Base-by-base conservation (phyloP, 768 basidiomycete species). In the Fomitopsis serialis region DNA sequence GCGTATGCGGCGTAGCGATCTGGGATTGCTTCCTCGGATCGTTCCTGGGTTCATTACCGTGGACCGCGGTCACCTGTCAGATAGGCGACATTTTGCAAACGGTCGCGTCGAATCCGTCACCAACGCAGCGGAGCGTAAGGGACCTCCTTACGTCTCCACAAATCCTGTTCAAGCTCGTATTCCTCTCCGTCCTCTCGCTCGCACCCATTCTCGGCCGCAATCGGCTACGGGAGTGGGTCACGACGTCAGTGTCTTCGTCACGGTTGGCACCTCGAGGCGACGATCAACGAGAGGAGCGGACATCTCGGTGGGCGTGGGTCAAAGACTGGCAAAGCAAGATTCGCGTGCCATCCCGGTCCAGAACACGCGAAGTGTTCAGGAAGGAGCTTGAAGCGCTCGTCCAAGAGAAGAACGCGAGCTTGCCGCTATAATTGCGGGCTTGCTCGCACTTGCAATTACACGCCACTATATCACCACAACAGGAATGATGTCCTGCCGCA, bases 61-160 rank as follows among this genome's bases (percentile, higher is more conserved):
- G 91, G 91, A 93, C 92, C 48, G 89, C 91, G 25, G 92, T 94
- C 52, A 93, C 92, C 58, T 92, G 91, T 66, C 67, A 92, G 82
- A 88, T 92, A 61, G 91, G 90, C 19, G 90, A 92, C 66, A 89
- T 92, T 37, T 78, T 93, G 8, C 90, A 92, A 68, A 89, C 88
- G 0, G 82, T 92, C 24, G 87, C 88, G 13, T 83, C 83, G 15
- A 79, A 81, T 3, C 84, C 84, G 10, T 81, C 84, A 1, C 80
- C 85, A 6, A 78, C 81, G 17, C 77, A 85, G 48, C 83, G 90
- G 66, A 87, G 87, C 13, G 79, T 98, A n/a, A 85, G 90, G 43
- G 87, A 86, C 21, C 70, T 98, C n/a, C 71, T 98, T 19, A 74
- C 87, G 37, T 89, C 90, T 11, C 94, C 93, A 2, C 78, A 82